A percentile compares a stretch with the other conserved stretches of the same genome.
Conservation (phyloP, 2,329 filamentous ascomycete genomes). For the Akanthomyces muscarius region DNA sequence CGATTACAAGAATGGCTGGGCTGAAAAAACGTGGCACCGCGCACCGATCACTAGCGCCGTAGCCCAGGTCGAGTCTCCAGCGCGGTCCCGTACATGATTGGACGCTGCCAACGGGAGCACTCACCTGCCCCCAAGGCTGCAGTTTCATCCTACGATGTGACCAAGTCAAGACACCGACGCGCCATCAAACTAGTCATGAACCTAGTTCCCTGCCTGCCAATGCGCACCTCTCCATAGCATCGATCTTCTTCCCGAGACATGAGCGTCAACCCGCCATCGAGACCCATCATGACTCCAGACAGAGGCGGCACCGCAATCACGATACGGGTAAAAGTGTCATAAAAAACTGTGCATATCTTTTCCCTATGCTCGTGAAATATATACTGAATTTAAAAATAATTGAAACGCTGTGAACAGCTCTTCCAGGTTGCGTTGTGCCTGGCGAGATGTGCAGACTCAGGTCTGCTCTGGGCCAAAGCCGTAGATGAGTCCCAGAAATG, state of each 20-base stretch:
- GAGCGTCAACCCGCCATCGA: neutral
- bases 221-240: neutral
- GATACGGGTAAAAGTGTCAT: neutral
- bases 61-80: neutral
- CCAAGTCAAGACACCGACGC: neutral
- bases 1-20: neutral
- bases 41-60: conserved; percentile 4
- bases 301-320: neutral
- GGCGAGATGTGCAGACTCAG: neutral
- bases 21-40: conserved; percentile 7
- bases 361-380: neutral
- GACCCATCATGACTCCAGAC: neutral
- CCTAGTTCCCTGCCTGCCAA: neutral
- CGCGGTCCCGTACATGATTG: conserved; percentile 14
- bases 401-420: neutral
- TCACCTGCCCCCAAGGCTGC: neutral
- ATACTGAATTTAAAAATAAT: conserved; percentile 1
- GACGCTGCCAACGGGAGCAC: neutral
- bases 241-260: conserved; percentile 10
- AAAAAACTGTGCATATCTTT: neutral
- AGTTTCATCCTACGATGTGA: neutral
- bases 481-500: too few relatives aligned
- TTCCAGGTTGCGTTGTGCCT: neutral
- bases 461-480: neutral
- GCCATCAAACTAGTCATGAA: neutral